Evolutionary conservation across 768 basidiomycete genomes (phyloP), one percentile per base, ranked within the genome.

Genomic region (Lentinula boryana): DNA sequence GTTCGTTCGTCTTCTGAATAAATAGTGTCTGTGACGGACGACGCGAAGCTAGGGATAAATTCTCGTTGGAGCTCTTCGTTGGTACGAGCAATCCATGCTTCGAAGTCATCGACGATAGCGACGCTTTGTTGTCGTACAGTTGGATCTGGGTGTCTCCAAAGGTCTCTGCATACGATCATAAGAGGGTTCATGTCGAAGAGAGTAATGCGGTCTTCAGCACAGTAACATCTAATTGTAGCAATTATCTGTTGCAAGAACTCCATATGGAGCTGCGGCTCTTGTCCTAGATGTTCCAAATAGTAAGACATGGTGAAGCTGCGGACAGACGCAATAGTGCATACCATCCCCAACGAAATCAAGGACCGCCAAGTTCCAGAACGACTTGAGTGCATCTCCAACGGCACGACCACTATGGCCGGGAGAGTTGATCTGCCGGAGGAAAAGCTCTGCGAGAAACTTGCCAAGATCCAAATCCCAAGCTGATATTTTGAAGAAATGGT

Each of bases 261-360:
- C 3, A 23, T 16, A 16, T 48, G 58, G 10, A 50, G 48, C n/a
- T 59, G 43, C 12, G 46, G 36, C 13, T 10, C 27, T 27, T 38
- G 36, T 46, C 56, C 56, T 58, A 38, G 8, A 31, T 9, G 21
- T 13, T 32, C n/a, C 56, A 23, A 46, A n/a, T 38, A 13, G 36
- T 35, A 36, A 41, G 44, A 35, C 23, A n/a, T 21, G 8, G 35
- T 35, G 13, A 32, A 9, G 9, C 7, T 31, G 48, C n/a, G 4
- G 3, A 23, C 8, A 46, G 3, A 27, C 18, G 33, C 33, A 8
- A 58, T 15, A 33, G 35, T 8, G 57, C 57, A 23, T 43, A 59
- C 58, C 58, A 59, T 59, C 58, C 21, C 58, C 58, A 51, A 59
- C 23, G 18, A 59, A 59, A 59, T 59, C 58, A 5, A 59, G 23